These are phyloP conservation scores for Taiozyma onychis DNA, from an alignment of 1,139 yeast genomes.

Conservation along the genomic window DNA sequence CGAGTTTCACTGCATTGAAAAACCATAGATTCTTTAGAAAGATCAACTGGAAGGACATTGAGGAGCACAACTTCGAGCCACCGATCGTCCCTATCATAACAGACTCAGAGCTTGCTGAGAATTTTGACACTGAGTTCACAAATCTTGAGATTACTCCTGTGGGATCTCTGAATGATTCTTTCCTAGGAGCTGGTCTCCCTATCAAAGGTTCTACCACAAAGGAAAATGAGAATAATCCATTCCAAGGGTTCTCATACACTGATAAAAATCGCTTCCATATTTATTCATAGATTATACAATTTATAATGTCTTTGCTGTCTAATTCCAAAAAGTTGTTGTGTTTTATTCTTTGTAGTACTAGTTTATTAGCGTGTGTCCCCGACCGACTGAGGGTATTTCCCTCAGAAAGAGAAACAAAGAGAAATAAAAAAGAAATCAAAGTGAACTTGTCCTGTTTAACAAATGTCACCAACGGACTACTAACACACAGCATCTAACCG, in stretches of 20 bases:
- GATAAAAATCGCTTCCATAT: constrained; percentile 27
- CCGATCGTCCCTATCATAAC: constrained; percentile 87
- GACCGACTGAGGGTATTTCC: neutral
- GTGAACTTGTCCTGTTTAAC: neutral
- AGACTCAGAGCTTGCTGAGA: constrained; percentile 84
- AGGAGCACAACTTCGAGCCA: constrained; percentile 44
- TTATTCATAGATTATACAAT: constrained; percentile 9
- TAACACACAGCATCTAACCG: neutral
- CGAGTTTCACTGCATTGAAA: constrained; percentile 50
- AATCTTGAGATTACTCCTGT: constrained; percentile 43
- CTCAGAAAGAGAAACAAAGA: neutral
- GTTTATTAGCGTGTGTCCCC: neutral
- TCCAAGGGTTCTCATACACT: constrained; percentile 33
- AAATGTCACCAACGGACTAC: neutral
- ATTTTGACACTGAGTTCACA: constrained; percentile 85
- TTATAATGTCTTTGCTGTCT: neutral
- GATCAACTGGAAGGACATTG: constrained; percentile 68
- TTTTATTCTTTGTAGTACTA: neutral
- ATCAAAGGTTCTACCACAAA: constrained; percentile 3
- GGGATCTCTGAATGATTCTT: constrained; percentile 15
- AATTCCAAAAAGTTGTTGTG: neutral
- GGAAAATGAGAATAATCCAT: constrained; percentile 16
- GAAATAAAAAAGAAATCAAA: neutral
- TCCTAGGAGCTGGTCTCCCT: constrained; percentile 8
- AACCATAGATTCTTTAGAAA: constrained; percentile 76